These are phyloP conservation scores for Parsonsia alboflavescens DNA, from an alignment of 257 asterid genomes.

Conservation along the genomic window DNA sequence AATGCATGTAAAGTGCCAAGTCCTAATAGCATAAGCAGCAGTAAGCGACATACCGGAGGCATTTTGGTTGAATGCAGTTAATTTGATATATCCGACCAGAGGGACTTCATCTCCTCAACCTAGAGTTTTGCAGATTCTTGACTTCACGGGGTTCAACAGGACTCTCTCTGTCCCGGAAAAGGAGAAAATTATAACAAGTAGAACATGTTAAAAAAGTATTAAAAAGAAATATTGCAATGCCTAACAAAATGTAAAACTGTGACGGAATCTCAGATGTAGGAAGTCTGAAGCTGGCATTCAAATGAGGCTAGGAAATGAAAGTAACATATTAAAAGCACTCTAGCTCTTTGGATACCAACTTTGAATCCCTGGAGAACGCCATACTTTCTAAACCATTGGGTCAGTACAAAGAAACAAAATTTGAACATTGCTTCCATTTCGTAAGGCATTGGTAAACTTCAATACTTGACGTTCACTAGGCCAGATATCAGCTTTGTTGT, in stretches of 20 bases:
- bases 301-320: slow-evolving; percentile 1
- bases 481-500: too few relatives aligned
- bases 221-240: background rate
- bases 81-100: slow-evolving; percentile 83
- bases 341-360: background rate
- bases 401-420: too few relatives aligned
- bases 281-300: background rate
- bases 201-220: slow-evolving; percentile 7
- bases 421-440: too few relatives aligned
- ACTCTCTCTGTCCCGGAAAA: slow-evolving; percentile 79
- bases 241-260: background rate
- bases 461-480: too few relatives aligned
- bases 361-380: background rate
- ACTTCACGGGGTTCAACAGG: slow-evolving; percentile 82
- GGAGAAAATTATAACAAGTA: slow-evolving; percentile 21
- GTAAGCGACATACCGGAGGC: slow-evolving; percentile 71
- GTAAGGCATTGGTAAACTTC: too few relatives aligned
- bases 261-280: background rate
- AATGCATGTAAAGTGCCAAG: background rate
- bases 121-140: slow-evolving; percentile 69
- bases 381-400: background rate
- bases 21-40: background rate
- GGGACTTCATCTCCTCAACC: slow-evolving; percentile 55
- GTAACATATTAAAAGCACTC: background rate
- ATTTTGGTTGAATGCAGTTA: slow-evolving; percentile 88